These are phyloP conservation scores for Penicillium herquei DNA, from an alignment of 495 filamentous ascomycete genomes.

Conservation along the genomic window DNA sequence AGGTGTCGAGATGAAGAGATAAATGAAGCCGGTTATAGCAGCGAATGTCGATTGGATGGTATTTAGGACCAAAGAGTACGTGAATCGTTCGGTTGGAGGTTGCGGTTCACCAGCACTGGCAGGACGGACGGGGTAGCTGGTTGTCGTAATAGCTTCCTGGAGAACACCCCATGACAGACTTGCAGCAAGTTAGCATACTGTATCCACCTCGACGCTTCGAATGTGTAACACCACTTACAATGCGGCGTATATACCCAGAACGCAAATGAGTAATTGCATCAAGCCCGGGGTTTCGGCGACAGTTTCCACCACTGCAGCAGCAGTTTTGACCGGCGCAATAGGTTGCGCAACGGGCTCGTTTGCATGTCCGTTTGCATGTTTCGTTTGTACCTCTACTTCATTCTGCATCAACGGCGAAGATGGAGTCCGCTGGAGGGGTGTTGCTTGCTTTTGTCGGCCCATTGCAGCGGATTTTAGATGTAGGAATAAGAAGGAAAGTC, in stretches of 20 bases:
- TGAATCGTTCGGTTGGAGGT: slow-evolving; percentile 65
- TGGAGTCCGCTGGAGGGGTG: slow-evolving; percentile 61
- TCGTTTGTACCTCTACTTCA: slow-evolving; percentile 28
- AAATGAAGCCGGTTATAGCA: slow-evolving; percentile 72
- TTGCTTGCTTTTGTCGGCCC: slow-evolving; percentile 70
- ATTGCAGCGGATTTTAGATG: slow-evolving; percentile 38
- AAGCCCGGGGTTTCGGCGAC: slow-evolving; percentile 49
- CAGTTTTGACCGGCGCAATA: slow-evolving; percentile 8
- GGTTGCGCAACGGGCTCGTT: slow-evolving; percentile 6
- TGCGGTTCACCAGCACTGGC: slow-evolving; percentile 51
- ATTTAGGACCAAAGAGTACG: slow-evolving; percentile 90
- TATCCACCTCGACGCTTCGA: not conserved
- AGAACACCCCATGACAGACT: slow-evolving; percentile 95
- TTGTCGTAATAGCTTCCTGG: slow-evolving; percentile 96
- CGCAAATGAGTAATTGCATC: slow-evolving; percentile 77
- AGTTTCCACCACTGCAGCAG: slow-evolving; percentile 17
- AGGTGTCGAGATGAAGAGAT: slow-evolving; percentile 70
- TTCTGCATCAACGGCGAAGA: slow-evolving; percentile 60
- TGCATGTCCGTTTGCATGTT: slow-evolving; percentile 28
- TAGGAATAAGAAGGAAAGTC: not conserved
- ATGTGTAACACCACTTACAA: slow-evolving; percentile 62
- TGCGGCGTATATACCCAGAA: slow-evolving; percentile 90
- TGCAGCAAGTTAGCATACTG: slow-evolving; percentile 17
- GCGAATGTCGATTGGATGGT: slow-evolving; percentile 94
- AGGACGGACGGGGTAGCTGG: slow-evolving; percentile 59